Evolutionary conservation across 805 yeast species (phyloP).

Genomic region (Pichia phayaonensis): DNA sequence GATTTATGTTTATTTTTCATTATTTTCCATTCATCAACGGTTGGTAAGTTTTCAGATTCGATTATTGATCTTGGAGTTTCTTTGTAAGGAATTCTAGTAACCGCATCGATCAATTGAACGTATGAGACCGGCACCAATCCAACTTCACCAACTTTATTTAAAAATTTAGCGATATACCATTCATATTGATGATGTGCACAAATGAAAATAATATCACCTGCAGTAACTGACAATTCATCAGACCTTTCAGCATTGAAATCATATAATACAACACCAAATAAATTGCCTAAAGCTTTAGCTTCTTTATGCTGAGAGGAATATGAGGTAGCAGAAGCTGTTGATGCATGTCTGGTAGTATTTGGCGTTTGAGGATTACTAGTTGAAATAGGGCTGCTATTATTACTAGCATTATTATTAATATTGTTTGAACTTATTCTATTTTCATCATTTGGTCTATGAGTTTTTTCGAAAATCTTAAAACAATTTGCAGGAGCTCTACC

Average conservation of each 20-base stretch:
- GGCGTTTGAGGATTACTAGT: background rate
- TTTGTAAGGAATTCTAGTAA: constrained; percentile 52
- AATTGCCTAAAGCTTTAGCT: constrained; percentile 22
- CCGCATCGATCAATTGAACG: constrained; percentile 76
- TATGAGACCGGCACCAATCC: constrained; percentile 91
- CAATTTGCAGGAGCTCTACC: constrained; percentile 86
- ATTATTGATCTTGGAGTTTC: constrained; percentile 43
- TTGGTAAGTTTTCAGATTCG: constrained; percentile 64
- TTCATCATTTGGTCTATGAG: constrained; percentile 33
- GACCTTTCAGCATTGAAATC: constrained; percentile 76
- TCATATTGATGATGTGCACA: constrained; percentile 96
- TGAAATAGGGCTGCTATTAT: too few species aligned
- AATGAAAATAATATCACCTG: constrained; percentile 84
- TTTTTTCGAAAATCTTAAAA: constrained; percentile 70
- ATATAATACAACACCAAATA: constrained; percentile 80
- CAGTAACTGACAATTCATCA: constrained; percentile 78
- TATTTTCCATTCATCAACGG: constrained; percentile 93
- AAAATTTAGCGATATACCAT: constrained; percentile 97
- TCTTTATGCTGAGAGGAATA: constrained; percentile 5
- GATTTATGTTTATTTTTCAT: constrained; percentile 90
- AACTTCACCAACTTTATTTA: constrained; percentile 92
- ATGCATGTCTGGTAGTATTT: constrained; percentile 15
- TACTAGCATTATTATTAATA: too few species aligned
- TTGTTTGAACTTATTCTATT: constrained; percentile 6
- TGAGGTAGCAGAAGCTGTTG: background rate